A percentile compares a stretch with the other conserved stretches of the same genome.
These are phyloP conservation scores for Brettanomyces nanus DNA, from an alignment of 805 yeast genomes.

Conservation along the genomic window DNA sequence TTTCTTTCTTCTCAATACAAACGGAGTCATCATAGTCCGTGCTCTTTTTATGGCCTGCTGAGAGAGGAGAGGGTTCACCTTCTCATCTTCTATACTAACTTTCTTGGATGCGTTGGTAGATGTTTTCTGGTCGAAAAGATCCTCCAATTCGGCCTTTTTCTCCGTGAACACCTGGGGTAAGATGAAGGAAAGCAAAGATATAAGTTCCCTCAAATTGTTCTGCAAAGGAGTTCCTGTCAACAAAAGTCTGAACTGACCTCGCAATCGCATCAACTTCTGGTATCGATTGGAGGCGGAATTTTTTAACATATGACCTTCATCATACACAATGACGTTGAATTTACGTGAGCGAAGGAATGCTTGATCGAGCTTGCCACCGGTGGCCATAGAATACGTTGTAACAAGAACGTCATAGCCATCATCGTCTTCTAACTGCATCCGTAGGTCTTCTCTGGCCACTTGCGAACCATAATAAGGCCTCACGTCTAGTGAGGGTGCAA, in stretches of 20 bases:
- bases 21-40: slow-evolving; percentile 97
- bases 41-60: slow-evolving; percentile 91
- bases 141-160: slow-evolving; percentile 72
- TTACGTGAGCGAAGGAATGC: slow-evolving; percentile 64
- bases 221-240: slow-evolving; percentile 97
- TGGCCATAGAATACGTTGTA: slow-evolving; percentile 88
- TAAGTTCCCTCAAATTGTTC: slow-evolving; percentile 82
- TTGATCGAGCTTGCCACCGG: slow-evolving; percentile 77
- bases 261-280: slow-evolving; percentile 72
- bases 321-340: slow-evolving; percentile 87
- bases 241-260: slow-evolving; percentile 75
- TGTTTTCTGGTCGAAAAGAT: slow-evolving; percentile 81
- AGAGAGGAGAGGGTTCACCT: slow-evolving; percentile 73
- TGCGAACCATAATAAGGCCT: slow-evolving; percentile 93
- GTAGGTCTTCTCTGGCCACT: slow-evolving; percentile 73
- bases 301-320: slow-evolving; percentile 96
- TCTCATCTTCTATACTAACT: slow-evolving; percentile 28
- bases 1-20: slow-evolving; percentile 85
- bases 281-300: slow-evolving; percentile 86
- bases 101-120: slow-evolving; percentile 43
- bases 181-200: slow-evolving; percentile 85
- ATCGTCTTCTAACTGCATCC: slow-evolving; percentile 56
- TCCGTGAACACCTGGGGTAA: slow-evolving; percentile 76
- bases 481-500: slow-evolving; percentile 73
- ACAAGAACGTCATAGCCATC: slow-evolving; percentile 76